Conservation (phyloP, 495 filamentous ascomycete species). For the Xylaria castorea region DNA sequence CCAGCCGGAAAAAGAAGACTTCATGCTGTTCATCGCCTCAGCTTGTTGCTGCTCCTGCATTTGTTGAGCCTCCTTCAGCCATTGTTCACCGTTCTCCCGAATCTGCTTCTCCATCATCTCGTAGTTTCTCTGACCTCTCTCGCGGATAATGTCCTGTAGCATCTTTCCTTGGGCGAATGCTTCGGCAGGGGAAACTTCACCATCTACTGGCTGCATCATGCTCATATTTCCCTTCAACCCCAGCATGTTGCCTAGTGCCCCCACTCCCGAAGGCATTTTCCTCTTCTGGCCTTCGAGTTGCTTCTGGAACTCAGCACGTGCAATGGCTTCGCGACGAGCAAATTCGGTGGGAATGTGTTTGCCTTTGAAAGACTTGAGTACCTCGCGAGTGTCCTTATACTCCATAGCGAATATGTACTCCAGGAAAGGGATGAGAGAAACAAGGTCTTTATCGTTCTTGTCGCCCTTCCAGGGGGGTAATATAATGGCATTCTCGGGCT, state of each 20-base stretch:
- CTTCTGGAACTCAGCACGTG: conserved; percentile 79
- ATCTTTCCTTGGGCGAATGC: conserved; percentile 90
- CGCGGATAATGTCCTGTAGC: conserved; percentile 88
- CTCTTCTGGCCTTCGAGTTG: conserved; percentile 73
- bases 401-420: conserved; percentile 97
- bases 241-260: conserved; percentile 69
- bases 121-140: conserved; percentile 89
- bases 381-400: conserved; percentile 79
- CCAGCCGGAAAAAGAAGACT: conserved; percentile 57
- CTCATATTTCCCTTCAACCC: conserved; percentile 72
- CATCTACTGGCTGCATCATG: conserved; percentile 62
- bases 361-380: conserved; percentile 87
- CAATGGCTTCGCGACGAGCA: conserved; percentile 81
- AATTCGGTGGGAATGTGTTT: conserved; percentile 87
- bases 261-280: conserved; percentile 64
- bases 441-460: conserved; percentile 79
- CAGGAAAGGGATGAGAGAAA: conserved; percentile 90
- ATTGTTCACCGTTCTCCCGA: conserved; percentile 87
- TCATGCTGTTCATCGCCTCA: conserved; percentile 86
- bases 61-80: conserved; percentile 88
- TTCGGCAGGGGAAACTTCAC: conserved; percentile 72
- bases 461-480: conserved; percentile 89
- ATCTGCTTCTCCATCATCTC: conserved; percentile 87
- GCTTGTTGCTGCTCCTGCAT: conserved; percentile 84
- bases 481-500: conserved; percentile 93